A percentile compares a stretch with the other conserved stretches of the same genome.
Conservation (phyloP, 257 asterid species). For the Solanum paucissectum region DNA sequence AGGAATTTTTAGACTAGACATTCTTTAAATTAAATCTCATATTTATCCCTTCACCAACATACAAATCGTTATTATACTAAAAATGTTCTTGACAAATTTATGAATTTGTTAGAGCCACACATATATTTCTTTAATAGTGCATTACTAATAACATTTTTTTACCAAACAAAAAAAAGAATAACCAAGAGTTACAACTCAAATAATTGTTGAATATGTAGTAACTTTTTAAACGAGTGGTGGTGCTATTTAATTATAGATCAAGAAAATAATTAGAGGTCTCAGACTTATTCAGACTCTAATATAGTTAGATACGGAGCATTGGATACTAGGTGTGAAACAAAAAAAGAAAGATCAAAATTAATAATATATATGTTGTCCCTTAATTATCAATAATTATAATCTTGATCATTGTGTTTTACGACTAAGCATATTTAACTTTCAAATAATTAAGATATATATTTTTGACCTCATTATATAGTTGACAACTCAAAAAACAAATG, state of each 20-base stretch:
- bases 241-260: background rate
- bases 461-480: background rate
- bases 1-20: background rate
- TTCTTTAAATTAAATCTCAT: background rate
- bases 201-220: background rate
- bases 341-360: background rate
- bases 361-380: background rate
- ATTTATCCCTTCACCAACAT: background rate
- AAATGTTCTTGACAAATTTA: background rate
- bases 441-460: background rate
- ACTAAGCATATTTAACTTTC: background rate
- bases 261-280: background rate
- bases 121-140: background rate
- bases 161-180: background rate
- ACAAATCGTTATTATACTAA: background rate
- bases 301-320: too few species aligned
- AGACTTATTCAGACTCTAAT: background rate
- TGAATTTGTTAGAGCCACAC: background rate
- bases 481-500: background rate
- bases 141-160: background rate
- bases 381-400: background rate
- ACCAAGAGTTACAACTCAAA: background rate
- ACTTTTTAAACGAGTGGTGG: background rate
- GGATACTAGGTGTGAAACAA: background rate
- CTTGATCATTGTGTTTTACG: background rate